Evolutionary conservation across 768 basidiomycete species (phyloP).

Genomic region (Lyophyllum semitale): DNA sequence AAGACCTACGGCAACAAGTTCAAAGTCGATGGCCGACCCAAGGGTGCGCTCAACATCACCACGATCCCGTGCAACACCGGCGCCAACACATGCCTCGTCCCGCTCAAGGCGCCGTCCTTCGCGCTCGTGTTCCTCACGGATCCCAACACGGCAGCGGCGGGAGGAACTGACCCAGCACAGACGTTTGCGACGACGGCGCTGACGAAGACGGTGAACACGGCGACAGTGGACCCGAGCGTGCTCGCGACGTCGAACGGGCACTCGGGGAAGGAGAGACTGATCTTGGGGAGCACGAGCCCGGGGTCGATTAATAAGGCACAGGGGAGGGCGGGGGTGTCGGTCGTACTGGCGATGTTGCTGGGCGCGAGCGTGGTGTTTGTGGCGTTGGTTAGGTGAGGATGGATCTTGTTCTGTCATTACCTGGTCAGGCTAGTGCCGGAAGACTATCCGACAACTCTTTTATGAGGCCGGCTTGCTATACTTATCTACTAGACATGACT

Average conservation of each 20-base stretch:
- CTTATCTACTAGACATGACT: no score
- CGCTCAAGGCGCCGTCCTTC: slow-evolving; percentile 70
- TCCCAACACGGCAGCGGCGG: slow-evolving; percentile 23
- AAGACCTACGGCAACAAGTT: slow-evolving; percentile 66
- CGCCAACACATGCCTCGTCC: slow-evolving; percentile 56
- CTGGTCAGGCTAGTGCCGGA: no score
- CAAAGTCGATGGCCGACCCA: slow-evolving; percentile 67
- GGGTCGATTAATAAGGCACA: slow-evolving; percentile 21
- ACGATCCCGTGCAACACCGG: slow-evolving; percentile 61
- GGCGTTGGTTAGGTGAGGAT: slow-evolving; percentile 2
- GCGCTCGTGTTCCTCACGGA: slow-evolving; percentile 73
- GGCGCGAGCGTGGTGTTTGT: slow-evolving; percentile 11
- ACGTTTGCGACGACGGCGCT: slow-evolving; percentile 61
- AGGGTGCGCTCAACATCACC: slow-evolving; percentile 53
- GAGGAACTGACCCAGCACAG: slow-evolving; percentile 23
- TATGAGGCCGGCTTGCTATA: no score
- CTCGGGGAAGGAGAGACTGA: slow-evolving; percentile 24
- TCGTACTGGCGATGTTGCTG: slow-evolving; percentile 4
- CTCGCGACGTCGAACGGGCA: slow-evolving; percentile 57
- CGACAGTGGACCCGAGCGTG: slow-evolving; percentile 50
- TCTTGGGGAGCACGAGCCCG: slow-evolving; percentile 32
- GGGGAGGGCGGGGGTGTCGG: slow-evolving; percentile 4
- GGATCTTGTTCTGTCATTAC: background rate
- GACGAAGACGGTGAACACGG: slow-evolving; percentile 54
- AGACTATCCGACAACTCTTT: no score